Conservation (phyloP, 306 rosid genomes). For the Urtica urens region DNA sequence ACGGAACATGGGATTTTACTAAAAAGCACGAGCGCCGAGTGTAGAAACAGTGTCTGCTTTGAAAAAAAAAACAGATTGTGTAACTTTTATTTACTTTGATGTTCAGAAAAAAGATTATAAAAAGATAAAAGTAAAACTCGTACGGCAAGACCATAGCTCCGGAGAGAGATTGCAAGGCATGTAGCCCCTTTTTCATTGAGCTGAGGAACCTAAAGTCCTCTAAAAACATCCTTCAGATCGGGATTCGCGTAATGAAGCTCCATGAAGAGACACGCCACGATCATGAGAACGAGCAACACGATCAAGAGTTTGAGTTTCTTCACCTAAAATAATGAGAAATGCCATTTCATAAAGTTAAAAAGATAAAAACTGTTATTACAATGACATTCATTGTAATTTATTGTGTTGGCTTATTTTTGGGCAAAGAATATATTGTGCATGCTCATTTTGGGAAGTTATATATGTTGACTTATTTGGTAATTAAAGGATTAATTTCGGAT, state of each 20-base stretch:
- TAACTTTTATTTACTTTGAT: not conserved
- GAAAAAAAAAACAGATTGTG: too few species aligned
- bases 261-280: conserved; percentile 76
- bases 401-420: too few species aligned
- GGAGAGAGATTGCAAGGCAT: conserved; percentile 91
- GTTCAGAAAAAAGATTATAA: conserved; percentile 15
- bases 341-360: conserved; percentile 19
- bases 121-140: too few species aligned
- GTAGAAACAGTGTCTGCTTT: conserved; percentile 97
- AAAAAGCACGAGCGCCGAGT: conserved; percentile 93
- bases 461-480: too few species aligned
- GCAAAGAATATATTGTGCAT: too few species aligned
- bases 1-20: conserved; percentile 85
- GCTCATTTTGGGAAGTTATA: too few species aligned
- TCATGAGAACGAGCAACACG: conserved; percentile 71
- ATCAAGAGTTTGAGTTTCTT: conserved; percentile 92
- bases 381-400: too few species aligned
- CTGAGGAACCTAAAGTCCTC: conserved; percentile 77
- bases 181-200: conserved; percentile 84
- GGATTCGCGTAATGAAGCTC: conserved; percentile 94
- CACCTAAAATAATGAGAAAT: too few species aligned
- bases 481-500: too few species aligned
- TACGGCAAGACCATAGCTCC: conserved; percentile 99
- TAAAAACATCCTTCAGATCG: conserved; percentile 46
- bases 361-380: too few species aligned